Conservation (phyloP, 1,284 basidiomycete genomes). For the Trichosporon coremiiforme region DNA sequence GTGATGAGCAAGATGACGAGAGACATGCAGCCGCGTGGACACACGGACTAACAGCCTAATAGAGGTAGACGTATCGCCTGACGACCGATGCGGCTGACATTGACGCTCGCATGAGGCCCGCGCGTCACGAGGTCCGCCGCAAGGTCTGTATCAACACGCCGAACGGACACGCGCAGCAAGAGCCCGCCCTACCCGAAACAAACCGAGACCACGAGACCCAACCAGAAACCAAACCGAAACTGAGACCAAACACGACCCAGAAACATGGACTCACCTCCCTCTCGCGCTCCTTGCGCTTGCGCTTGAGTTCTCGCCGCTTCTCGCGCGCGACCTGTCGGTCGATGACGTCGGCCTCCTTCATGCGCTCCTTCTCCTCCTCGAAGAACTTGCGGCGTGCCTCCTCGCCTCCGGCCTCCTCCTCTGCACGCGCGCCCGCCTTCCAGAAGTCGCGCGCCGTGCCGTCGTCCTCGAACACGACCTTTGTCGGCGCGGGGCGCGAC, state of each 20-base stretch:
- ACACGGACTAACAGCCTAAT: neutral
- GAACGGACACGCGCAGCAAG: neutral
- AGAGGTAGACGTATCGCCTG: neutral
- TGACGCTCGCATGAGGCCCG: neutral
- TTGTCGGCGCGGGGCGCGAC: constrained; percentile 63
- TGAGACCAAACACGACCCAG: neutral
- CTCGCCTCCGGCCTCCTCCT: constrained; percentile 67
- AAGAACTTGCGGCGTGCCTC: constrained; percentile 71
- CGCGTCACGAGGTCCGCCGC: neutral
- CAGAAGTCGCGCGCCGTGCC: constrained; percentile 78
- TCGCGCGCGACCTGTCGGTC: constrained; percentile 83
- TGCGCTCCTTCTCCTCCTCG: constrained; percentile 69
- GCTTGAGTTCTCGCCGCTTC: constrained; percentile 80
- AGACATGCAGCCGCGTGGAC: neutral
- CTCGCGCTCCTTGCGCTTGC: constrained; percentile 84
- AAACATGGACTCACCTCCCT: constrained; percentile 59
- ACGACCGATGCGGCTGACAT: neutral
- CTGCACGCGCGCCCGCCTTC: constrained; percentile 70
- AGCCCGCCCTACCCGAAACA: neutral
- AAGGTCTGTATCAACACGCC: neutral
- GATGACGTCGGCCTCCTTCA: constrained; percentile 69
- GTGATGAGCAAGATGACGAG: too few species aligned
- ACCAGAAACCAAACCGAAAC: neutral
- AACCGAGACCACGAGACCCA: neutral
- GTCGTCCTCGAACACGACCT: constrained; percentile 82